Percentiles rank a stretch among this genome's conserved stretches.
phyloP scores from a whole-genome alignment of 1,284 basidiomycete genomes.

The Austroboletus novae-zelandiae region DNA sequence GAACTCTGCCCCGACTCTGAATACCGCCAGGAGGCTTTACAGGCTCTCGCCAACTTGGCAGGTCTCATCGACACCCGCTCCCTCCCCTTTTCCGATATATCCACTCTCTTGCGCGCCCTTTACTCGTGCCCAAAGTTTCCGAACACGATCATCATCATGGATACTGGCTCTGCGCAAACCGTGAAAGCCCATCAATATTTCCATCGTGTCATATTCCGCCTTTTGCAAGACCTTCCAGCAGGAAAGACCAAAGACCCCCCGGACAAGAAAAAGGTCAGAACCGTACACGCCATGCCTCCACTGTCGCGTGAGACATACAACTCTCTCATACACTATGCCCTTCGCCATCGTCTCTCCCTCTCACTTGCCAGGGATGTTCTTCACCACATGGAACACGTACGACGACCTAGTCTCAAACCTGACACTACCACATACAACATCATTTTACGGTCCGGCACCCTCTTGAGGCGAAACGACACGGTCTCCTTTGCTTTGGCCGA shows the following conservation, averaged over 20 bases:
- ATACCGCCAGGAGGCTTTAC: conserved; percentile 36
- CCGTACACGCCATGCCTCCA: conserved; percentile 27
- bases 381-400: conserved; percentile 49
- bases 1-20: conserved; percentile 15
- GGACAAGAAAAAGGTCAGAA: conserved; percentile 1
- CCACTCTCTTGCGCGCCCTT: conserved; percentile 46
- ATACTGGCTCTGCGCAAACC: conserved; percentile 25
- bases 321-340: conserved; percentile 60
- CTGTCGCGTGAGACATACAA: conserved; percentile 54
- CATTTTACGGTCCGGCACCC: conserved; percentile 50
- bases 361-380: conserved; percentile 47
- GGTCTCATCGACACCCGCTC: conserved; percentile 48
- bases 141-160: conserved; percentile 44
- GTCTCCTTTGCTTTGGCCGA: conserved; percentile 35
- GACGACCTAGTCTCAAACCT: conserved; percentile 41
- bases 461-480: conserved; percentile 49
- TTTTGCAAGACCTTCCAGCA: conserved; percentile 32
- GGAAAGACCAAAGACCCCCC: conserved; percentile 21
- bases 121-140: conserved; percentile 49
- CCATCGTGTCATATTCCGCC: conserved; percentile 50
- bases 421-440: conserved; percentile 55
- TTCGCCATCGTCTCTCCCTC: conserved; percentile 56
- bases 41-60: conserved; percentile 60
- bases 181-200: conserved; percentile 56
- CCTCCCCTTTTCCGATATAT: conserved; percentile 44